Evolutionary conservation across 306 rosid species (phyloP).

Genomic region (Pterocarpus macrocarpus): DNA sequence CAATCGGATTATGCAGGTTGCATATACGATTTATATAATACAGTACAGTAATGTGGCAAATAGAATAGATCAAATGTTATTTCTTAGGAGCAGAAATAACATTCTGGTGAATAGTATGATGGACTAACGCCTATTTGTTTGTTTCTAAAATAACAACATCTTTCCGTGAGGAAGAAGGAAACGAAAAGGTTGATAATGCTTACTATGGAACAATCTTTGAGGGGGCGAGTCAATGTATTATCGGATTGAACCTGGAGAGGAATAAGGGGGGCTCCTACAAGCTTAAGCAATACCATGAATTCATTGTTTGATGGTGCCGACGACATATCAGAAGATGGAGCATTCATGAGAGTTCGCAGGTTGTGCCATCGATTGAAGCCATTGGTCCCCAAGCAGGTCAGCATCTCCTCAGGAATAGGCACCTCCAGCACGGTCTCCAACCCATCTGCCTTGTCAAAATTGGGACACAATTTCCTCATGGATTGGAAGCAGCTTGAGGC

Average conservation of each 20-base stretch:
- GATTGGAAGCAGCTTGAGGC: not conserved
- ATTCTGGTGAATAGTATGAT: too few species aligned
- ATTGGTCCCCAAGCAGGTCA: conserved; percentile 64
- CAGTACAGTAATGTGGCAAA: too few species aligned
- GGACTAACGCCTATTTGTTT: too few species aligned
- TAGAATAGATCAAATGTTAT: too few species aligned
- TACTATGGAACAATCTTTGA: conserved; percentile 76
- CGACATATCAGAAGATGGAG: conserved; percentile 47
- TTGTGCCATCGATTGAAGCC: conserved; percentile 72
- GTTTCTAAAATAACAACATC: too few species aligned
- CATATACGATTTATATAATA: not conserved
- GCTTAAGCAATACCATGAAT: conserved; percentile 82
- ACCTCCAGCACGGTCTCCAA: conserved; percentile 90
- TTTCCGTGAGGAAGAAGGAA: not conserved
- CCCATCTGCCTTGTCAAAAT: conserved; percentile 77
- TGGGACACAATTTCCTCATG: conserved; percentile 91
- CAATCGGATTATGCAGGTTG: not conserved
- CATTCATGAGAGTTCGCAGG: conserved; percentile 70
- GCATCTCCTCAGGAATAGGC: conserved; percentile 92
- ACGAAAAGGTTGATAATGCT: conserved; percentile 20
- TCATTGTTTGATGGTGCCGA: conserved; percentile 64
- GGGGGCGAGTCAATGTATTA: conserved; percentile 67
- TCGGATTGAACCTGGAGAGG: conserved; percentile 75
- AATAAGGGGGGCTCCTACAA: conserved; percentile 83
- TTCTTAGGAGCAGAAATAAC: too few species aligned